Evolutionary conservation across 257 asterid species (phyloP).

Genomic region (Ophiorrhiza pumila): DNA sequence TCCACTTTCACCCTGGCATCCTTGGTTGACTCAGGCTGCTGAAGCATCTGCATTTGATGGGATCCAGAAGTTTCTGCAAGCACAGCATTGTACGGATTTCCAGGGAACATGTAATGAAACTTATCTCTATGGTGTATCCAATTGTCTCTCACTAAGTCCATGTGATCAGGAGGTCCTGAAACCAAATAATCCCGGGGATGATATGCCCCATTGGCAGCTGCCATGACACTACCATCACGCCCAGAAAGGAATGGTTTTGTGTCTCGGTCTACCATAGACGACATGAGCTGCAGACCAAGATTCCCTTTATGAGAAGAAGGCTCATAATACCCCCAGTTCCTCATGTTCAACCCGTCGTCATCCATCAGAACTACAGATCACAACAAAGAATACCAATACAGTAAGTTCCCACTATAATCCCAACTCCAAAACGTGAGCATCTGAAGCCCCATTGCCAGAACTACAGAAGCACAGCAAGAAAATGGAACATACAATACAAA

Average conservation of each 20-base stretch:
- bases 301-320: slow-evolving; percentile 66
- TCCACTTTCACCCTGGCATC: slow-evolving; percentile 40
- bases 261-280: slow-evolving; percentile 69
- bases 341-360: slow-evolving; percentile 70
- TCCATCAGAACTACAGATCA: slow-evolving; percentile 65
- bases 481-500: background rate
- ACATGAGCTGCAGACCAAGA: slow-evolving; percentile 84
- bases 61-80: slow-evolving; percentile 61
- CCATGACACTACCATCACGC: slow-evolving; percentile 57
- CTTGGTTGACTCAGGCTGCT: slow-evolving; percentile 47
- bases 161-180: slow-evolving; percentile 60
- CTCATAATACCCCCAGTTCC: slow-evolving; percentile 95
- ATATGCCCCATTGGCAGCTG: slow-evolving; percentile 56
- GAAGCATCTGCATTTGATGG: slow-evolving; percentile 68
- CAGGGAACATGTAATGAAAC: slow-evolving; percentile 68
- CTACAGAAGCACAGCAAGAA: slow-evolving; percentile 2
- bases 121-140: slow-evolving; percentile 85
- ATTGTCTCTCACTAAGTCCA: slow-evolving; percentile 74
- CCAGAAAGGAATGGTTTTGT: slow-evolving; percentile 61
- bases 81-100: slow-evolving; percentile 47
- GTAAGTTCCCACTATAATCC: slow-evolving; percentile 20
- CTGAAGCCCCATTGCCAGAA: slow-evolving; percentile 10
- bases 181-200: slow-evolving; percentile 59
- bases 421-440: slow-evolving; percentile 17
- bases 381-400: slow-evolving; percentile 24